phyloP scores from a whole-genome alignment of 2,329 filamentous ascomycete species.

The Lachnellula suecica region DNA sequence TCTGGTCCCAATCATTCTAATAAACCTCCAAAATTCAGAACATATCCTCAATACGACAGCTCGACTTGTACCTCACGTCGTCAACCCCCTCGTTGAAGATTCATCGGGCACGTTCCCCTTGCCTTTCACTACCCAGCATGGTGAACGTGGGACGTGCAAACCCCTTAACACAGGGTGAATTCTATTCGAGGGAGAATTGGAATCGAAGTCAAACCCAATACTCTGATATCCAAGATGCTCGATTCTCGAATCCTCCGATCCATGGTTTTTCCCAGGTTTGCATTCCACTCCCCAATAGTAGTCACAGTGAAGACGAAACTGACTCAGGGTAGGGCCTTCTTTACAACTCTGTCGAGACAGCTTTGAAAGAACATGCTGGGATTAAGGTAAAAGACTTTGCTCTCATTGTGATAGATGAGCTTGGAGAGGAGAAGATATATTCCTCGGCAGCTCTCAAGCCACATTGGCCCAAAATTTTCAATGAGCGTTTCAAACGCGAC shows the following conservation, averaged over 20 bases:
- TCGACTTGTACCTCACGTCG: slow-evolving; percentile 30
- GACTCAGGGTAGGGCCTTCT: too few relatives aligned
- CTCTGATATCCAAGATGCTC: slow-evolving; percentile 19
- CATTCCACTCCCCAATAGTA: neutral
- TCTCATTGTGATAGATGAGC: slow-evolving; percentile 23
- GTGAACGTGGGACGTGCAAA: slow-evolving; percentile 18
- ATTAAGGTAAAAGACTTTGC: slow-evolving; percentile 27
- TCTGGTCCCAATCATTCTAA: slow-evolving; percentile 18
- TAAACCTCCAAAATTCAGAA: slow-evolving; percentile 14
- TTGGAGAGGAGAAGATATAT: slow-evolving; percentile 24
- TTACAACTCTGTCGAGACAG: slow-evolving; percentile 22
- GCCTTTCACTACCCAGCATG: slow-evolving; percentile 19
- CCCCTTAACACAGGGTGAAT: slow-evolving; percentile 17
- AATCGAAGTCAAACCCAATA: slow-evolving; percentile 20
- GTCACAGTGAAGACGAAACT: slow-evolving; percentile 4
- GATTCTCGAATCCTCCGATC: slow-evolving; percentile 4
- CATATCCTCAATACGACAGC: slow-evolving; percentile 33
- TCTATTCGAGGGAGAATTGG: slow-evolving; percentile 20
- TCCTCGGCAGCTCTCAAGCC: slow-evolving; percentile 21
- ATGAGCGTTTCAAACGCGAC: slow-evolving; percentile 10
- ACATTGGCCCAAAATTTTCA: slow-evolving; percentile 22
- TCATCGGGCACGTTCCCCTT: slow-evolving; percentile 5
- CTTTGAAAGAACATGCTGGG: slow-evolving; percentile 24
- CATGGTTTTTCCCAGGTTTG: slow-evolving; percentile 18
- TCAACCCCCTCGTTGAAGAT: slow-evolving; percentile 9